Percentiles rank a stretch among this genome's conserved stretches.
Evolutionary conservation across 2,329 filamentous ascomycete species (phyloP).

Genomic region (Colletotrichum liriopes): DNA sequence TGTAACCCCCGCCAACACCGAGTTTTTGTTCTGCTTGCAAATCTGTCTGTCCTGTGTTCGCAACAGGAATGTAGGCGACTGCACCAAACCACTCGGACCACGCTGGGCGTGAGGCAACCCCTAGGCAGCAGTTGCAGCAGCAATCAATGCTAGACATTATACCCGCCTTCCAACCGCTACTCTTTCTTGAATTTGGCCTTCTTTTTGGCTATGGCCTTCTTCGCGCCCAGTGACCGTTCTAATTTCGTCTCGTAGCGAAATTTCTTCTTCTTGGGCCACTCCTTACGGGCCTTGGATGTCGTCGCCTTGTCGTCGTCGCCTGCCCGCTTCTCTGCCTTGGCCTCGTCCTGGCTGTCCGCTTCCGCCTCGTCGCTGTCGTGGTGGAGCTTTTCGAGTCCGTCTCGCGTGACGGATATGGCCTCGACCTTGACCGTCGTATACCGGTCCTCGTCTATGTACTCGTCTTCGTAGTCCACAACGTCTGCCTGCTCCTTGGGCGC

Average conservation of each 20-base stretch:
- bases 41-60: conserved; percentile 15
- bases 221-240: conserved; percentile 82
- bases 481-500: conserved; percentile 56
- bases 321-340: conserved; percentile 46
- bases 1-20: conserved; percentile 39
- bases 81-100: conserved; percentile 27
- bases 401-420: conserved; percentile 83
- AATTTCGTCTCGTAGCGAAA: conserved; percentile 94
- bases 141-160: conserved; percentile 40
- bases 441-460: conserved; percentile 96
- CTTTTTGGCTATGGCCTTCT: conserved; percentile 80
- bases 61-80: conserved; percentile 18
- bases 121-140: conserved; percentile 20
- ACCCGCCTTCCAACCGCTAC: conserved; percentile 25
- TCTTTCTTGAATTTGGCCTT: conserved; percentile 50
- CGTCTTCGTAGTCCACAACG: conserved; percentile 85
- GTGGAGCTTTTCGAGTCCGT: conserved; percentile 75
- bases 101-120: conserved; percentile 35
- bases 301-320: conserved; percentile 52
- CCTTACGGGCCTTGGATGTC: conserved; percentile 76
- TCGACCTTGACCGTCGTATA: conserved; percentile 97
- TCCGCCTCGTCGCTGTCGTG: conserved; percentile 51
- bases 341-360: conserved; percentile 42
- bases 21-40: conserved; percentile 37
- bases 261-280: conserved; percentile 79